Base-by-base conservation (phyloP, 768 basidiomycete genomes). In the Lyophyllum shimeji region DNA sequence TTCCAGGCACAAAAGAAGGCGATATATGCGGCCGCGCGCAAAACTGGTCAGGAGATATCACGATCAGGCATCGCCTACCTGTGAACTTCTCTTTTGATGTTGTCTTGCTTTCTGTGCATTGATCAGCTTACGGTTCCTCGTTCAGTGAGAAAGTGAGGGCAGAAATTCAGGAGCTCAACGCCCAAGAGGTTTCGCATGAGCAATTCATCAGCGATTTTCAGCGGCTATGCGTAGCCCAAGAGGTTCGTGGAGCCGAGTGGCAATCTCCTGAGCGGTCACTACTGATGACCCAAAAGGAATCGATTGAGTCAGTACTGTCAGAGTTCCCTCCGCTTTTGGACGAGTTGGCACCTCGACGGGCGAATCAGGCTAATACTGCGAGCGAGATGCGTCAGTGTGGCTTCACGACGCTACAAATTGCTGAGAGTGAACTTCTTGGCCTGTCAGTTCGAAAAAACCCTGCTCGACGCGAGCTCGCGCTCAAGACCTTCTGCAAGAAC, bases 341-440 rank as follows among this genome's bases (percentile, higher is more conserved):
- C 25, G 69, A 74, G 42, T 46, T 78, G 15, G 74, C 73, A 23
- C 59, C 64, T 24, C 70, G 69, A 31, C 69, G 78, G 11, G 63
- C 72, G 7, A 61, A 69, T 12, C 53, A 59, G 18, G 67, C 76
- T 33, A 69, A 76, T 39, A 59, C 65, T 40, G 74, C 74, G 27
- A 74, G 72, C 53, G 66, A 69, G 55, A 74, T 71, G 68, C 55
- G 78, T 76, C 23, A 57, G 74, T 70, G 8, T 37, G 15, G 23
- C 43, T 24, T 50, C 23, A 21, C 25, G 17, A 29, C 34, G 8
- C 27, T 45, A 25, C n/a, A 31, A 29, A 29, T 29, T 13, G 25
- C 18, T 46, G 25, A 27, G 45, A n/a, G 4, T 53, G 43, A 37
- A 34, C 25, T 39, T 47, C 56, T 40, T 40, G 37, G 21, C 7